Evolutionary conservation across 78 protist species (phyloP).

Genomic region (Speleostelium caveatum): DNA sequence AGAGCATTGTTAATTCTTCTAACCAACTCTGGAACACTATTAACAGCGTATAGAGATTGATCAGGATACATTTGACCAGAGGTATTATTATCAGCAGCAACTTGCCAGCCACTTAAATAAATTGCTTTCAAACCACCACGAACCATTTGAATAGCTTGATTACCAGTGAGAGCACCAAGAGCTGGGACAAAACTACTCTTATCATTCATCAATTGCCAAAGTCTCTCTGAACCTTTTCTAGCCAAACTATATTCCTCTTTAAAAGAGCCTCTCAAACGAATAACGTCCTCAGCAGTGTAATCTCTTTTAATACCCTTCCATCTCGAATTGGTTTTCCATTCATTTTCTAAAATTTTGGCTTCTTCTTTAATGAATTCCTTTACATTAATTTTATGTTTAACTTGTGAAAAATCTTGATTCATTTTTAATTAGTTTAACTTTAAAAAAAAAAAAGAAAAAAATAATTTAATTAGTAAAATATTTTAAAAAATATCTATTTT

Average conservation of each 20-base stretch:
- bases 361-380: conserved; percentile 52
- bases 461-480: too few species aligned
- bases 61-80: conserved; percentile 79
- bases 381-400: conserved; percentile 23
- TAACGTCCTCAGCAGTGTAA: conserved; percentile 87
- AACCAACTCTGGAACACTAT: conserved; percentile 63
- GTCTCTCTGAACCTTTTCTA: conserved; percentile 35
- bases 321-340: conserved; percentile 86
- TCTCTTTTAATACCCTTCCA: conserved; percentile 84
- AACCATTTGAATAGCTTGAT: conserved; percentile 72
- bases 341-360: conserved; percentile 55
- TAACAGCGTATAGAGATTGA: conserved; percentile 65
- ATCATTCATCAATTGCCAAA: conserved; percentile 52
- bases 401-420: conserved; percentile 5
- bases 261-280: conserved; percentile 85
- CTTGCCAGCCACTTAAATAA: conserved; percentile 70
- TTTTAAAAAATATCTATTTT: too few species aligned
- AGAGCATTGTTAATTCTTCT: conserved; percentile 57
- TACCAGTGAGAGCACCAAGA: conserved; percentile 65
- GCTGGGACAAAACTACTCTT: conserved; percentile 52
- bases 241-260: conserved; percentile 47
- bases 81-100: conserved; percentile 71
- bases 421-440: neutral
- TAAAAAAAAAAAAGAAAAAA: too few species aligned
- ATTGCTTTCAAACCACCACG: conserved; percentile 63